Percentiles rank a stretch among this genome's conserved stretches.
These are phyloP conservation scores for Penicillium parvum DNA, from an alignment of 495 filamentous ascomycete genomes.

Conservation along the genomic window DNA sequence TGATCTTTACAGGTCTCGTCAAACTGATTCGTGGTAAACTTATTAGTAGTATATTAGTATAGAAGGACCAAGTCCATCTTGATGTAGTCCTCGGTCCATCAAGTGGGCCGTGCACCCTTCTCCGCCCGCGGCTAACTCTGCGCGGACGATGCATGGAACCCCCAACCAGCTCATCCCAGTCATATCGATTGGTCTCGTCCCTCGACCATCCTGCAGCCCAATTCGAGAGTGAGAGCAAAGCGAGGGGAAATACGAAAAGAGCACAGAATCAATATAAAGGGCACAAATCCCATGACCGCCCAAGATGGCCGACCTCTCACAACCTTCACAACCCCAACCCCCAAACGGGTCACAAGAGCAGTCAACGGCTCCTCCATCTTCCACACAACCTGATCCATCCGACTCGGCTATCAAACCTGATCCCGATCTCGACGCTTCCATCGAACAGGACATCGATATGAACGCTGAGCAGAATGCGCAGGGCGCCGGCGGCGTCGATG, in stretches of 20 bases:
- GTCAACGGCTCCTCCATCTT: constrained; percentile 6
- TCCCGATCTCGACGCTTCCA: constrained; percentile 31
- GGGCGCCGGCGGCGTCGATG: constrained; percentile 14
- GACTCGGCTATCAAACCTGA: constrained; percentile 29
- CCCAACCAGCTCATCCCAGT: constrained; percentile 6
- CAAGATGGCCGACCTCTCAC: constrained; percentile 18
- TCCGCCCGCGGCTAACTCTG: constrained; percentile 19
- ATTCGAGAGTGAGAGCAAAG: not conserved
- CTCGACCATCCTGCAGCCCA: constrained; percentile 16
- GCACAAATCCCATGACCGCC: constrained; percentile 12
- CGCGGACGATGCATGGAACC: constrained; percentile 5
- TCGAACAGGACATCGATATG: constrained; percentile 47
- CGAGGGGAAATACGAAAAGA: not conserved
- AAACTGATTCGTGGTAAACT: no score
- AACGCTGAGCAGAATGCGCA: constrained; percentile 20
- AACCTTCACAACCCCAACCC: constrained; percentile 12
- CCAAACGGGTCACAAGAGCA: constrained; percentile 21
- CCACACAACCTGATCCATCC: constrained; percentile 3
- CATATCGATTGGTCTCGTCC: constrained; percentile 17
- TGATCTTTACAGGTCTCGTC: no score
- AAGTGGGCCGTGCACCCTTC: constrained; percentile 13
- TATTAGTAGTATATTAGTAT: not conserved
- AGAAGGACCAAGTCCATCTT: not conserved
- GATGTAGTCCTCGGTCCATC: no score
- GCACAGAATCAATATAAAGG: no score